These are phyloP conservation scores for Tricholoma sp. DNA, from an alignment of 768 basidiomycete genomes.

Conservation along the genomic window DNA sequence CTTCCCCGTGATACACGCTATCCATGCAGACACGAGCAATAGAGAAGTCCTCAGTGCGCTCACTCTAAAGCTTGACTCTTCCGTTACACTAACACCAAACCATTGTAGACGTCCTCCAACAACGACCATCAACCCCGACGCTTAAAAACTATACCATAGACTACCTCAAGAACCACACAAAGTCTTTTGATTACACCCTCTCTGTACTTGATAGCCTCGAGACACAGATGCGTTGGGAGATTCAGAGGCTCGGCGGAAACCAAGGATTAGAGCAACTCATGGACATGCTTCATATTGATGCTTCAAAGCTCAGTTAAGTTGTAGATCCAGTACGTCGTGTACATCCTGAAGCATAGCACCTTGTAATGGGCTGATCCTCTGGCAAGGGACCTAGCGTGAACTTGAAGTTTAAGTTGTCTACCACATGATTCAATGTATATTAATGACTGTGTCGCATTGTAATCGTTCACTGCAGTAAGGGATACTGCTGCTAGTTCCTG, in stretches of 20 bases:
- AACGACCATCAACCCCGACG: constrained; percentile 72
- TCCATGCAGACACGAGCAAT: constrained; percentile 69
- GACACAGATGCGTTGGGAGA: constrained; percentile 59
- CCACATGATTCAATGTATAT: too few relatives aligned
- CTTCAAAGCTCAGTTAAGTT: not conserved
- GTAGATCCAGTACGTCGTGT: not conserved
- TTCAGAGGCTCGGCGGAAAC: constrained; percentile 77
- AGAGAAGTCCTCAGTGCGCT: constrained; percentile 74
- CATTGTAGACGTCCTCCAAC: constrained; percentile 73
- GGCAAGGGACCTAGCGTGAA: too few relatives aligned
- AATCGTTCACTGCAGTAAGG: too few relatives aligned
- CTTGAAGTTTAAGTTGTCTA: too few relatives aligned
- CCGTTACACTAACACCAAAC: not conserved
- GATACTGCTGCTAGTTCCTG: too few relatives aligned
- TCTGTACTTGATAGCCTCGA: constrained; percentile 63
- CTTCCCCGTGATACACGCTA: constrained; percentile 87
- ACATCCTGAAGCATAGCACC: too few relatives aligned
- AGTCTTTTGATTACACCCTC: constrained; percentile 82
- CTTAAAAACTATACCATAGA: constrained; percentile 73
- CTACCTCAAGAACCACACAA: constrained; percentile 68
- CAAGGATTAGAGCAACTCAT: constrained; percentile 49
- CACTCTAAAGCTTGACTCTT: not conserved
- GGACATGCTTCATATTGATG: constrained; percentile 42
- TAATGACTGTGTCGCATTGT: too few relatives aligned
- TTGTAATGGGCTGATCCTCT: too few relatives aligned